Evolutionary conservation across 768 basidiomycete genomes (phyloP).

Genomic region (Daedalea quercina): DNA sequence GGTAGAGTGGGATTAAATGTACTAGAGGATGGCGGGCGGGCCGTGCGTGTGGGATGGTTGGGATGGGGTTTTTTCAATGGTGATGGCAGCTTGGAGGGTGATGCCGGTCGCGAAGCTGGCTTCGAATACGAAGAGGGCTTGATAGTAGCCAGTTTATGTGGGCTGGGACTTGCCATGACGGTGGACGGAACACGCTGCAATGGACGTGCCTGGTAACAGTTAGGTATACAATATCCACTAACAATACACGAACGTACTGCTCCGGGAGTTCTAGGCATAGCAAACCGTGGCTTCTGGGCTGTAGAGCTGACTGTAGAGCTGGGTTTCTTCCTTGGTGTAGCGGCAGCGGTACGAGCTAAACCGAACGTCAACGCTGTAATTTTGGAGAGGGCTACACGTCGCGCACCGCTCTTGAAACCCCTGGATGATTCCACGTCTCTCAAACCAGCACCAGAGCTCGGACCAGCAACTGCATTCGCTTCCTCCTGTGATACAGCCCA

Average conservation of each 20-base stretch:
- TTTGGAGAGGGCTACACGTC: background rate
- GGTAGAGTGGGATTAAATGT: constrained; percentile 72
- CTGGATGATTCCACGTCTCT: constrained; percentile 32
- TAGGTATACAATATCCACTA: background rate
- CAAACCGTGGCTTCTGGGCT: constrained; percentile 38
- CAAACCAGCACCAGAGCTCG: constrained; percentile 4
- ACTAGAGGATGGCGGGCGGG: constrained; percentile 46
- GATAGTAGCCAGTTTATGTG: constrained; percentile 23
- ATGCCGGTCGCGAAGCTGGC: constrained; percentile 35
- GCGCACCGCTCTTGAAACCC: constrained; percentile 55
- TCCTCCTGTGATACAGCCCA: constrained; percentile 60
- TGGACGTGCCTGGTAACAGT: constrained; percentile 18
- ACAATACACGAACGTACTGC: constrained; percentile 16
- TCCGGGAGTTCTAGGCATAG: constrained; percentile 23
- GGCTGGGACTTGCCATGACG: constrained; percentile 27
- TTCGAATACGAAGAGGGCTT: constrained; percentile 22
- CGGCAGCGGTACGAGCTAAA: constrained; percentile 38
- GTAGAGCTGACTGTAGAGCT: constrained; percentile 44
- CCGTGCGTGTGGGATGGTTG: constrained; percentile 23
- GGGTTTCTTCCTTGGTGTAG: constrained; percentile 48
- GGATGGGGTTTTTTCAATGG: constrained; percentile 17
- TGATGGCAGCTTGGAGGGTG: constrained; percentile 34
- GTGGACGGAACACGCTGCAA: constrained; percentile 21
- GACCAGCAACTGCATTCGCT: constrained; percentile 16
- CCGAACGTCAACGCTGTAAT: constrained; percentile 4